Percentiles rank a stretch among this genome's conserved stretches.
Evolutionary conservation across 2,329 filamentous ascomycete species (phyloP).

Genomic region (Phialocephala sp.): DNA sequence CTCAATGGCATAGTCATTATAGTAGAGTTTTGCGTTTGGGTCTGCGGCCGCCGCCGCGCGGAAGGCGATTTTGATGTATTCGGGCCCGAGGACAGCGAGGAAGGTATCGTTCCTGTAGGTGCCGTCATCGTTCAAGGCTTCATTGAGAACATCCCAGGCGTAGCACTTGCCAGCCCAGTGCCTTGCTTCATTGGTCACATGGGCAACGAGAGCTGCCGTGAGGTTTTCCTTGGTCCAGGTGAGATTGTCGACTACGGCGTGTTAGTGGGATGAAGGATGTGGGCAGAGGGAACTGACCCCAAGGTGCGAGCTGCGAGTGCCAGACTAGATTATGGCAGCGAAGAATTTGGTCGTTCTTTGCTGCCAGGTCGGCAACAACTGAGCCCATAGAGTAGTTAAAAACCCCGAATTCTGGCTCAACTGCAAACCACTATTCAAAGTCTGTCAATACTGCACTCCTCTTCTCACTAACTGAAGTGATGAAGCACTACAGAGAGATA

Average conservation of each 20-base stretch:
- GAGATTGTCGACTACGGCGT: conserved; percentile 32
- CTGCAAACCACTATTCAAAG: conserved; percentile 59
- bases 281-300: conserved; percentile 47
- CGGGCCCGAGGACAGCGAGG: conserved; percentile 58
- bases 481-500: conserved; percentile 15
- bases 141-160: conserved; percentile 69
- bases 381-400: conserved; percentile 67
- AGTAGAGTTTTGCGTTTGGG: conserved; percentile 63
- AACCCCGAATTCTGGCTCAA: conserved; percentile 59
- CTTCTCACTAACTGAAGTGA: neutral
- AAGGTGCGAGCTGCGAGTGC: conserved; percentile 59
- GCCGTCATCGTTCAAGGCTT: conserved; percentile 64
- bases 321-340: conserved; percentile 67
- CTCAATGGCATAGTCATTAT: conserved; percentile 70
- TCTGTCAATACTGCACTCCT: conserved; percentile 12
- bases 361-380: conserved; percentile 54
- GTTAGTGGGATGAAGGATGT: neutral
- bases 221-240: conserved; percentile 64
- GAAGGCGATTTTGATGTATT: conserved; percentile 65
- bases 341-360: conserved; percentile 55
- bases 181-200: conserved; percentile 62
- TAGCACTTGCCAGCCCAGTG: conserved; percentile 66
- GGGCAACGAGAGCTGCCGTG: conserved; percentile 58
- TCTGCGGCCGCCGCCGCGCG: conserved; percentile 59
- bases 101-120: conserved; percentile 59